Percentiles rank a stretch among this genome's conserved stretches.
These are phyloP conservation scores for Mycena vitilis DNA, from an alignment of 768 basidiomycete genomes.

Conservation along the genomic window DNA sequence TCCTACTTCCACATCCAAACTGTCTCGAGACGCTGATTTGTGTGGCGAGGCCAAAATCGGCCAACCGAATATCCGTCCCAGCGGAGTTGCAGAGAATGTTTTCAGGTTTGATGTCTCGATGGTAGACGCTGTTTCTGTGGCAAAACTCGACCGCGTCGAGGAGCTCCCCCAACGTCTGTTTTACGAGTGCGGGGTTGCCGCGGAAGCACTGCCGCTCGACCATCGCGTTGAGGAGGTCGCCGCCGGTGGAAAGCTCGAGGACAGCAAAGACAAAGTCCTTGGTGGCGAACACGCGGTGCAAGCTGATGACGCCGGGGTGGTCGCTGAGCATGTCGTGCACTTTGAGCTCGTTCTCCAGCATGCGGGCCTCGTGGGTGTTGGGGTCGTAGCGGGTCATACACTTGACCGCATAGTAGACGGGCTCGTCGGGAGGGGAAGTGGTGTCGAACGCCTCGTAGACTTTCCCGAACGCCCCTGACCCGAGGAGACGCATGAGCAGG, in stretches of 20 bases:
- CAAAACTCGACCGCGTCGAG: slow-evolving; percentile 60
- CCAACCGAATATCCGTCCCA: slow-evolving; percentile 54
- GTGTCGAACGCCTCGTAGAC: no score
- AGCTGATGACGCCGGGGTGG: no score
- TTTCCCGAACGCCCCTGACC: no score
- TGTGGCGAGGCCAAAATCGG: slow-evolving; percentile 65
- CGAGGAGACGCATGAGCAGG: not conserved
- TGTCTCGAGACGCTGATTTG: not conserved
- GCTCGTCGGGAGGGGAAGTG: not conserved
- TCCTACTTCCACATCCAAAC: slow-evolving; percentile 41
- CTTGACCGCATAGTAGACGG: not conserved
- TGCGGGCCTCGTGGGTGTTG: no score
- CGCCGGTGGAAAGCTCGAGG: no score
- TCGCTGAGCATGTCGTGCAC: no score
- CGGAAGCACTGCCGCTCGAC: not conserved
- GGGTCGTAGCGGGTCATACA: not conserved
- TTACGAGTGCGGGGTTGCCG: not conserved
- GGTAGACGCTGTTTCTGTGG: slow-evolving; percentile 47
- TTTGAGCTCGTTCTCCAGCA: no score
- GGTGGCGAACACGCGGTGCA: no score
- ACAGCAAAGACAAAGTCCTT: no score
- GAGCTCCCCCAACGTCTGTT: not conserved
- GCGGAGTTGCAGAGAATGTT: slow-evolving; percentile 44
- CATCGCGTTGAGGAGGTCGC: no score
- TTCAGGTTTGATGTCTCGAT: slow-evolving; percentile 27